A percentile compares a stretch with the other conserved stretches of the same genome.
Evolutionary conservation across 179 eudicot genomes (phyloP).

Genomic region (Beta lomatogona): DNA sequence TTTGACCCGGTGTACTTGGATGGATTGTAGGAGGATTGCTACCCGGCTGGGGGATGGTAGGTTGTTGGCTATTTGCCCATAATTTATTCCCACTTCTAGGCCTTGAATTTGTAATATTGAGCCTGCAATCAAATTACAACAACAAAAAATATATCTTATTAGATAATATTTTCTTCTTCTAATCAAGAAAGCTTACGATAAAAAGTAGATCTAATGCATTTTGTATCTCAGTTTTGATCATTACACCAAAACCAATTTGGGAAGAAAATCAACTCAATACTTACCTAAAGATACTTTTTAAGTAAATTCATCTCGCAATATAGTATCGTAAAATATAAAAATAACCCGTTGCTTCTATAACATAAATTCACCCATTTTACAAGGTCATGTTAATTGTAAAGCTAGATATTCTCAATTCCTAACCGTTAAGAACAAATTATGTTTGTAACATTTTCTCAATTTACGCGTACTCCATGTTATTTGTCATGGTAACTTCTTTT

Average conservation of each 20-base stretch:
- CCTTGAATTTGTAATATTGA: conserved; percentile 32
- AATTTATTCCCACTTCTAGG: conserved; percentile 71
- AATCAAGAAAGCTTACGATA: background rate
- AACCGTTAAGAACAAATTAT: too few relatives aligned
- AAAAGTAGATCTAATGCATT: background rate
- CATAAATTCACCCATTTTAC: too few relatives aligned
- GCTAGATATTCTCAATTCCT: too few relatives aligned
- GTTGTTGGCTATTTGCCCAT: conserved; percentile 82
- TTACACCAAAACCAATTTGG: background rate
- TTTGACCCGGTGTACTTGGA: conserved; percentile 61
- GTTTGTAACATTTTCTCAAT: too few relatives aligned
- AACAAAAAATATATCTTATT: background rate
- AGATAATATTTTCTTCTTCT: background rate
- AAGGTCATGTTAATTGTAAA: too few relatives aligned
- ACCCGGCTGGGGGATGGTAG: conserved; percentile 67
- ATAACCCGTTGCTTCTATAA: too few relatives aligned
- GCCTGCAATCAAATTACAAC: conserved; percentile 32
- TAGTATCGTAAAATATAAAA: too few relatives aligned
- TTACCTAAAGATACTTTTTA: background rate
- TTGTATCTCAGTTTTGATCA: background rate
- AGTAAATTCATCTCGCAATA: background rate
- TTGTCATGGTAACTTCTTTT: too few relatives aligned
- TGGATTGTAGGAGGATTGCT: conserved; percentile 51
- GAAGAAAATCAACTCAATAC: background rate
- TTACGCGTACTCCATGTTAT: too few relatives aligned